These are phyloP conservation scores for Sporothrix curviconia DNA, from an alignment of 2,329 filamentous ascomycete species.

Conservation along the genomic window DNA sequence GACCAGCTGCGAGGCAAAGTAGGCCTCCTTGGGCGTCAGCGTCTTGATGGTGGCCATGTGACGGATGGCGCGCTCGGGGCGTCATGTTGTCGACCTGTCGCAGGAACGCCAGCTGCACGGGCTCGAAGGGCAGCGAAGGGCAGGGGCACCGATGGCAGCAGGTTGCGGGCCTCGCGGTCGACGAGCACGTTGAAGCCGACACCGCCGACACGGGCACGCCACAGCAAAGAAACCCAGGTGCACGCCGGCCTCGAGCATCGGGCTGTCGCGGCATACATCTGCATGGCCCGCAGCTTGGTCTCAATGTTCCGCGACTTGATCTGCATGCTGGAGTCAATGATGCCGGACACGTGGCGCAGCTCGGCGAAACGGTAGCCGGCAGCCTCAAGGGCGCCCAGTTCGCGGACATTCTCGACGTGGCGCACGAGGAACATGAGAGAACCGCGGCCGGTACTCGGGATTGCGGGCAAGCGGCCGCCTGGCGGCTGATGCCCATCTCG, in stretches of 20 bases:
- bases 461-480: background rate
- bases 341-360: constrained; percentile 58
- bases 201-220: constrained; percentile 42
- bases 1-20: constrained; percentile 40
- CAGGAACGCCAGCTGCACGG: constrained; percentile 50
- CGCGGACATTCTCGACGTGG: constrained; percentile 48
- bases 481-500: constrained; percentile 33
- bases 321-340: constrained; percentile 68
- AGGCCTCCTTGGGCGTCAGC: constrained; percentile 34
- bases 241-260: constrained; percentile 45
- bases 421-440: constrained; percentile 77
- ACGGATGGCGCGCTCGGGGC: constrained; percentile 33
- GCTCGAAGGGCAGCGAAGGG: constrained; percentile 45
- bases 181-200: constrained; percentile 60
- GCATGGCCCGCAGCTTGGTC: constrained; percentile 57
- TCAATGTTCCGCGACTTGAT: constrained; percentile 59
- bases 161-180: constrained; percentile 46
- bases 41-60: constrained; percentile 32
- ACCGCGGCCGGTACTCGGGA: constrained; percentile 55
- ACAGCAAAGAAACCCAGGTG: constrained; percentile 55
- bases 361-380: constrained; percentile 73
- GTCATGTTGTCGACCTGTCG: constrained; percentile 41
- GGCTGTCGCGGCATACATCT: constrained; percentile 46
- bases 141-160: constrained; percentile 54
- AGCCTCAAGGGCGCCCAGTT: constrained; percentile 59